A percentile compares a stretch with the other conserved stretches of the same genome.
phyloP scores from a whole-genome alignment of 495 filamentous ascomycete species.

The Hyaloscypha variabilis region DNA sequence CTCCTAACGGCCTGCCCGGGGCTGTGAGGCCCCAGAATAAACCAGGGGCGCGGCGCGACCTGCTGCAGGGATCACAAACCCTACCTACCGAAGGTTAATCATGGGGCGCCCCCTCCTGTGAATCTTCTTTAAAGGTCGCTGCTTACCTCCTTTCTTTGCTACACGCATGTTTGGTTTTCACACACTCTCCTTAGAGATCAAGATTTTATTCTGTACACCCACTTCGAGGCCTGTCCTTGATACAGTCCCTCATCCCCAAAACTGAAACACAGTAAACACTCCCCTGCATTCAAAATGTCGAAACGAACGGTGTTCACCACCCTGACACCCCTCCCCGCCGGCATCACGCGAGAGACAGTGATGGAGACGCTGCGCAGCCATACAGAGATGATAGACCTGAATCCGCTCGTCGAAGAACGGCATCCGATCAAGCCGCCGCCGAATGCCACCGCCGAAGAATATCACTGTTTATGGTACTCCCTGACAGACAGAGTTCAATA shows the following conservation, averaged over 20 bases:
- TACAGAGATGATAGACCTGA: constrained; percentile 77
- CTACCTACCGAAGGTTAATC: too few relatives aligned
- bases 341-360: constrained; percentile 66
- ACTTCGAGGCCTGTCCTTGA: neutral
- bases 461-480: constrained; percentile 69
- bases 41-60: neutral
- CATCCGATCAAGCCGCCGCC: constrained; percentile 63
- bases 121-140: neutral
- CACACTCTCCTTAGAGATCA: neutral
- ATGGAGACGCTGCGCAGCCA: constrained; percentile 72
- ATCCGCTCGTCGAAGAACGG: constrained; percentile 74
- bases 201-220: neutral
- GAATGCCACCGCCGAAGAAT: constrained; percentile 66
- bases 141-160: neutral
- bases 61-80: neutral
- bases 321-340: constrained; percentile 70
- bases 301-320: constrained; percentile 65
- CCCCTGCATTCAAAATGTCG: constrained; percentile 39
- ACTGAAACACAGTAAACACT: neutral
- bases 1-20: neutral
- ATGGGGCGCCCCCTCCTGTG: neutral
- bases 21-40: neutral
- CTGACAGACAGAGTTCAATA: constrained; percentile 74
- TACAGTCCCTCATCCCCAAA: neutral
- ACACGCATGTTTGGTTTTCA: neutral